Evolutionary conservation across 768 basidiomycete genomes (phyloP).

Genomic region (Kwoniella sp.): DNA sequence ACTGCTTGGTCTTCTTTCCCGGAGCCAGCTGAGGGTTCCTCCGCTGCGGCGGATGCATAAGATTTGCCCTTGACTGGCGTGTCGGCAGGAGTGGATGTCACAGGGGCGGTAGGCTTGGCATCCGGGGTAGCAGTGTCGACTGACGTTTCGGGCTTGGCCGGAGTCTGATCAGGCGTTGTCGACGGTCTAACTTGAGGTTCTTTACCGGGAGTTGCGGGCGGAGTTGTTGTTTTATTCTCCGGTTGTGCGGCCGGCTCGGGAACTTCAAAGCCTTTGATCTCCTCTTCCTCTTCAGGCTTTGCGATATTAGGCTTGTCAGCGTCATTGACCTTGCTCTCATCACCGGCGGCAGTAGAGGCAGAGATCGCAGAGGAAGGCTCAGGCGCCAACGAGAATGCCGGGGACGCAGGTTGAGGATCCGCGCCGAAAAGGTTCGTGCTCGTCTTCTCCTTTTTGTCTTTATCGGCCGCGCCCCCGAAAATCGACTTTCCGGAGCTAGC

Average conservation of each 20-base stretch:
- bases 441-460: constrained; percentile 3
- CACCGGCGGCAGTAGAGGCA: not conserved
- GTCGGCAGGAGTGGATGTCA: not conserved
- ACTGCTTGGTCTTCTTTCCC: not conserved
- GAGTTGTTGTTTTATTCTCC: constrained; percentile 9
- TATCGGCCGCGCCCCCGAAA: constrained; percentile 8
- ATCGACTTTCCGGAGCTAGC: constrained; percentile 10
- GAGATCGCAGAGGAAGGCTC: not conserved
- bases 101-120: not conserved
- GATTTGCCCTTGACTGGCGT: constrained; percentile 6
- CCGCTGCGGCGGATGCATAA: not conserved
- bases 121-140: not conserved
- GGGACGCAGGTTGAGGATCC: not conserved
- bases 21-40: not conserved
- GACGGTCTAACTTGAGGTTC: not conserved
- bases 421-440: constrained; percentile 8
- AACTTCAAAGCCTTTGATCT: constrained; percentile 15
- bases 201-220: not conserved
- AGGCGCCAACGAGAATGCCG: constrained; percentile 9
- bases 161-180: not conserved
- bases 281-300: constrained; percentile 2
- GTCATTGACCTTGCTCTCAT: not conserved
- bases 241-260: constrained; percentile 4
- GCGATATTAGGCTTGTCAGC: not conserved
- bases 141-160: not conserved